Conservation (phyloP, 495 filamentous ascomycete species). For the Podospora fimiseda region DNA sequence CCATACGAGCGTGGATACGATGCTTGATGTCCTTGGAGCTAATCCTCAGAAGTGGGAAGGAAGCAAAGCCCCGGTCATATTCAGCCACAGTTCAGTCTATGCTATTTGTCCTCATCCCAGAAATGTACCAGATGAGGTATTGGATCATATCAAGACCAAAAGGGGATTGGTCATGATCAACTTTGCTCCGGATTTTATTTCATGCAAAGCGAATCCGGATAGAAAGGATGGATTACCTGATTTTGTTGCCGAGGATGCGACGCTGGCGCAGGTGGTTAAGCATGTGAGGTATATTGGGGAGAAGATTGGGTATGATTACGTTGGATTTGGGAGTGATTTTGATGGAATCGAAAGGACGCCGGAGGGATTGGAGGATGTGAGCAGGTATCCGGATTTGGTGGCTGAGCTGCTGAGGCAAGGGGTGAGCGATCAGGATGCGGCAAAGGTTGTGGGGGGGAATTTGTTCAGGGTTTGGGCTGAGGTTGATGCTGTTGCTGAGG, state of each 20-base stretch:
- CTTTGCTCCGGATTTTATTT: slow-evolving; percentile 74
- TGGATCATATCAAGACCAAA: slow-evolving; percentile 54
- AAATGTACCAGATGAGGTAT: slow-evolving; percentile 66
- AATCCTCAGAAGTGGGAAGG: slow-evolving; percentile 37
- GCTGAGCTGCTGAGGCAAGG: slow-evolving; percentile 63
- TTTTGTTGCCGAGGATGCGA: slow-evolving; percentile 58
- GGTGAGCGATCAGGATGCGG: slow-evolving; percentile 59
- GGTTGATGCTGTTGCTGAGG: slow-evolving; percentile 57
- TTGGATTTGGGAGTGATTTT: slow-evolving; percentile 70
- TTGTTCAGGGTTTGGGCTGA: slow-evolving; percentile 68
- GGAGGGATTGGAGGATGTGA: slow-evolving; percentile 67
- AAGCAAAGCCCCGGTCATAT: slow-evolving; percentile 64
- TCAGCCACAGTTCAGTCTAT: slow-evolving; percentile 63
- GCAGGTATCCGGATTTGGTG: slow-evolving; percentile 74
- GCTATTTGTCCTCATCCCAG: slow-evolving; percentile 62
- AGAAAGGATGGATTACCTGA: slow-evolving; percentile 54
- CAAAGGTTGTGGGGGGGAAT: slow-evolving; percentile 66
- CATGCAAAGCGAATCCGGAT: slow-evolving; percentile 47
- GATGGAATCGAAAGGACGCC: slow-evolving; percentile 58
- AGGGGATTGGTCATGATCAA: slow-evolving; percentile 70
- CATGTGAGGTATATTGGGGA: slow-evolving; percentile 66
- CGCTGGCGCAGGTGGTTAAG: slow-evolving; percentile 68
- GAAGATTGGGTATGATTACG: slow-evolving; percentile 65
- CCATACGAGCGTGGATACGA: slow-evolving; percentile 61
- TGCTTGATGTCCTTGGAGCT: slow-evolving; percentile 59